These are phyloP conservation scores for Oligophagozyma castellii DNA, from an alignment of 1,139 yeast species.

Conservation along the genomic window DNA sequence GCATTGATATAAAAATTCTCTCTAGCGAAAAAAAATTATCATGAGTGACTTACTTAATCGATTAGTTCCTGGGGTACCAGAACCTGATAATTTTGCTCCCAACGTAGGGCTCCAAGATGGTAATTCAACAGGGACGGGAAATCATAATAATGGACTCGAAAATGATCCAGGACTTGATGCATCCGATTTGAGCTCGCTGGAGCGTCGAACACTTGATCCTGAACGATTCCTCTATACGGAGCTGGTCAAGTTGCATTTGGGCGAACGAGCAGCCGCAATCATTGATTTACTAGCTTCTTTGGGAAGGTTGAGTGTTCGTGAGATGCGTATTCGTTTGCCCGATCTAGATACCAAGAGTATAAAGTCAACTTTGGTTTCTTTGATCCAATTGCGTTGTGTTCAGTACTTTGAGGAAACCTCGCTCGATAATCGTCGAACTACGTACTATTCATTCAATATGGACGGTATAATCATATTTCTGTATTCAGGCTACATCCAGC, in stretches of 20 bases:
- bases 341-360: conserved; percentile 30
- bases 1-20: no score
- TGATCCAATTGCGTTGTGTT: conserved; percentile 54
- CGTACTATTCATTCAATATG: conserved; percentile 49
- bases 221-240: conserved; percentile 43
- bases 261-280: conserved; percentile 48
- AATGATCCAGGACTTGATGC: background rate
- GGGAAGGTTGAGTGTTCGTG: conserved; percentile 42
- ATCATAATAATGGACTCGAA: background rate
- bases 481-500: conserved; percentile 66
- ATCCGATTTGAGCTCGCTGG: conserved; percentile 11
- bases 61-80: no score
- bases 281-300: conserved; percentile 42
- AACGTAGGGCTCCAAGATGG: background rate
- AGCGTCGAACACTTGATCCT: conserved; percentile 41
- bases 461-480: conserved; percentile 50
- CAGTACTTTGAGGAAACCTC: conserved; percentile 37
- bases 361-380: conserved; percentile 46
- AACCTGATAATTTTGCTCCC: conserved; percentile 2
- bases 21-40: no score
- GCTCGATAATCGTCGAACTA: conserved; percentile 26
- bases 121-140: no score
- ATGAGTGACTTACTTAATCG: no score
- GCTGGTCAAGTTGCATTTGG: conserved; percentile 42
- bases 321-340: conserved; percentile 30